A percentile compares a stretch with the other conserved stretches of the same genome.
These are phyloP conservation scores for Blepharisma undulans DNA, from an alignment of 169 alveolate species.

Conservation along the genomic window DNA sequence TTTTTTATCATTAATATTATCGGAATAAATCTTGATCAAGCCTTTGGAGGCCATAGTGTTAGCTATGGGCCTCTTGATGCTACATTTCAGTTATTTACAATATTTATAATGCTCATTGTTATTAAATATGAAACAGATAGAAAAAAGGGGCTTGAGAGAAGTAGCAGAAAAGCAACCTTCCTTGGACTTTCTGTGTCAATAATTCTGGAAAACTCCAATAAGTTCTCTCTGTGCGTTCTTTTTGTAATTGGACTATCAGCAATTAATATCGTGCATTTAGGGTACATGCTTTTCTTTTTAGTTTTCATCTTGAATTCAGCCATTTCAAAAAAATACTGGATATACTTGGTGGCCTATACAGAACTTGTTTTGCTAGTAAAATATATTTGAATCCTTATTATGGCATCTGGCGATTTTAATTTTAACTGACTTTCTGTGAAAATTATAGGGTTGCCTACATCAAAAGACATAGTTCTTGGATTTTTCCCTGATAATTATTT, in stretches of 20 bases:
- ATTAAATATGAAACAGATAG: no score
- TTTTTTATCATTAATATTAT: background rate
- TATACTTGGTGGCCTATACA: slow-evolving; percentile 9
- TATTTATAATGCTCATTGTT: no score
- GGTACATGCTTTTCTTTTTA: slow-evolving; percentile 14
- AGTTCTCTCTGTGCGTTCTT: background rate
- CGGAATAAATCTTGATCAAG: background rate
- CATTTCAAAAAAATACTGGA: background rate
- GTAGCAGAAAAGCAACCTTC: no score
- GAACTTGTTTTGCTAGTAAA: background rate
- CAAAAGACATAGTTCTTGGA: no score
- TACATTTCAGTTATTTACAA: background rate
- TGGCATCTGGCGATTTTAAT: background rate
- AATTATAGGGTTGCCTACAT: background rate
- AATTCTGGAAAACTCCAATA: slow-evolving; percentile 4
- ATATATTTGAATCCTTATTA: slow-evolving; percentile 8
- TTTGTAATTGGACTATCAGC: slow-evolving; percentile 21
- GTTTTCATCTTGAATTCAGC: background rate
- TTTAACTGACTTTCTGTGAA: background rate
- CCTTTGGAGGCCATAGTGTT: background rate
- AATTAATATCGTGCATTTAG: slow-evolving; percentile 1
- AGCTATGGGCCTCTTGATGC: background rate
- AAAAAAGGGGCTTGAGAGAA: no score
- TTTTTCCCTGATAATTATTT: slow-evolving; percentile 1
- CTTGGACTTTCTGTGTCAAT: background rate